Percentiles rank a stretch among this genome's conserved stretches.
phyloP scores from a whole-genome alignment of 2,329 filamentous ascomycete genomes.

The Talaromyces sp. region DNA sequence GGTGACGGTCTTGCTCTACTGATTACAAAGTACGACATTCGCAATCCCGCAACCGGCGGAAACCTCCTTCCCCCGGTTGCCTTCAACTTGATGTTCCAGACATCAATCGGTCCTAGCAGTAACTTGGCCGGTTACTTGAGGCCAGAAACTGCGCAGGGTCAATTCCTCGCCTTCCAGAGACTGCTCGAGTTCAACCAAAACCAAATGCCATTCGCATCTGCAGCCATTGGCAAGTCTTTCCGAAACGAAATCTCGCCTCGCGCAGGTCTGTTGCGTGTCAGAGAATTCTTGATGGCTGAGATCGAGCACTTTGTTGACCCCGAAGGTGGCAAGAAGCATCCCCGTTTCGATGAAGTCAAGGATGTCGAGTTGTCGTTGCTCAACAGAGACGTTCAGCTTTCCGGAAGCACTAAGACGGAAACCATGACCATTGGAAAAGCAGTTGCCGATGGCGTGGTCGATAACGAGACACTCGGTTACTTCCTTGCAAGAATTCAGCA shows the following conservation, averaged over 20 bases:
- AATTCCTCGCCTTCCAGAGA: slow-evolving; percentile 96
- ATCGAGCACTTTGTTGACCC: slow-evolving; percentile 99
- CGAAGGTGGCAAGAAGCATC: slow-evolving; percentile 89
- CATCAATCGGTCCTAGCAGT: slow-evolving; percentile 86
- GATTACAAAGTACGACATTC: slow-evolving; percentile 88
- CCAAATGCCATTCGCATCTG: slow-evolving; percentile 94
- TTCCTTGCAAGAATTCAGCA: slow-evolving; percentile 91
- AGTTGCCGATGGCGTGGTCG: slow-evolving; percentile 76
- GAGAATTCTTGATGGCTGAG: slow-evolving; percentile 98
- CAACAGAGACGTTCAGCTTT: slow-evolving; percentile 79
- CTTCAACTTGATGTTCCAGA: slow-evolving; percentile 99
- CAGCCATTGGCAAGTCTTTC: slow-evolving; percentile 96
- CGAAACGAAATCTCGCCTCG: slow-evolving; percentile 96
- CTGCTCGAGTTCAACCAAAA: slow-evolving; percentile 95
- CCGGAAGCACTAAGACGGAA: slow-evolving; percentile 74
- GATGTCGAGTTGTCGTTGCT: slow-evolving; percentile 80
- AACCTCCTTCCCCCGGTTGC: slow-evolving; percentile 77
- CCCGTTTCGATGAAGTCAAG: slow-evolving; percentile 80
- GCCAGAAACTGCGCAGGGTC: slow-evolving; percentile 95
- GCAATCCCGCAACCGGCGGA: slow-evolving; percentile 76
- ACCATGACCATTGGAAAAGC: slow-evolving; percentile 81
- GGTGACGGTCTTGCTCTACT: slow-evolving; percentile 81
- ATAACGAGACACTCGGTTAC: slow-evolving; percentile 97
- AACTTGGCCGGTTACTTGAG: slow-evolving; percentile 82
- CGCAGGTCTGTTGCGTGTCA: slow-evolving; percentile 84